Base-by-base conservation (phyloP, 192 early-diverging fungal genomes). In the Phlyctochytrium bullatum region DNA sequence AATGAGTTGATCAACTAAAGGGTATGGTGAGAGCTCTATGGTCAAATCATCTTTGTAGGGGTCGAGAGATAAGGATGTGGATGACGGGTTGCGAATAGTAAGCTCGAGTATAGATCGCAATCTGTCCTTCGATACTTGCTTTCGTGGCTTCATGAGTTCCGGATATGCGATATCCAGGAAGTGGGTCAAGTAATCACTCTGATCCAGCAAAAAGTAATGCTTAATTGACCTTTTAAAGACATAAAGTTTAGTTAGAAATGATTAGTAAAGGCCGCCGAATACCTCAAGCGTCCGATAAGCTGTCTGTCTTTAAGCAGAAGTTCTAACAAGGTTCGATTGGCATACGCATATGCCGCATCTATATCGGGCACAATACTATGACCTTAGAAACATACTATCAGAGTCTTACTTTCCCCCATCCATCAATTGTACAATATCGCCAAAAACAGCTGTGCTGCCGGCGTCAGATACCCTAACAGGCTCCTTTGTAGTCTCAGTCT, bases 121-220 rank as follows among this genome's bases (percentile, higher is more conserved):
- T 28, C 89, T 86, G 1, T 84, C 88, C 2, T 91, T 36, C 1
- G 87, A 78, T 3, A 96, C 88, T 3, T 90, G 81, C 25, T 73
- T 73, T 29, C 83, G 78, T 10, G 93, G 90, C 34, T 87, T 82
- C 40, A 87, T 83, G n/a, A 96, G 70, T 66, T 96, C 91, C 16
- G 72, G 76, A 23, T 80, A 79, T 16, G 93, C 93, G 32, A 97
- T 77, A 71, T 99, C 97, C 50, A 99, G 69, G 72, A 99, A 99
- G 47, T 95, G 94, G 1, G 88, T 91, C 51, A 99, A 74, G 68
- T 90, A 99, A 69, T 99, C 97, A 0, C 92, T 91, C 70, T 92
- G 92, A 70, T 96, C 92, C 64, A 98, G 81, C 61, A 99, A 80
- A 54, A 96, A 90, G 74, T 93, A 96, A 36, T 88, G 89, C 77